Evolutionary conservation across 352 stramenopile species (phyloP), one percentile per base, ranked within the genome.

Genomic region (Plasmopara viticola): DNA sequence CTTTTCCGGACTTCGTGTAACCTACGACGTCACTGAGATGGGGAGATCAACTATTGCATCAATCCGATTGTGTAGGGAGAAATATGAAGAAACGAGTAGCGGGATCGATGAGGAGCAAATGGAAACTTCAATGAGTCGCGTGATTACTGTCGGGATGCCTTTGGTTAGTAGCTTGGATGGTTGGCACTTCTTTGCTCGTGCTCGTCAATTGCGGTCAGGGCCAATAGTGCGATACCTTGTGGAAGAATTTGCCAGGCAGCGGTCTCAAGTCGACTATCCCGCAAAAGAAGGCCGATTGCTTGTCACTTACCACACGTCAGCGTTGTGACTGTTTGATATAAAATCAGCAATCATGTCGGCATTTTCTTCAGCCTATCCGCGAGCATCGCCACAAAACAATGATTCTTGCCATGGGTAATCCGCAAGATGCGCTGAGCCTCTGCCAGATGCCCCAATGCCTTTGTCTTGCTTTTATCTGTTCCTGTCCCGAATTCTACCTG

Each of bases 361-460:
- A 31, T 25, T 9, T 56, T 41, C 37, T n/a, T 41, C 13, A 75
- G 43, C 34, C 68, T 64, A 45, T 77, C 54, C 25, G 44, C 64
- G 8, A 85, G 57, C 35, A 78, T 56, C 42, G 48, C 52, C 30
- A 82, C 62, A 6, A 88, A 72, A 15, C 61, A 50, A 43, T 86
- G 72, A 9, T 65, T 37, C 8, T 63, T 56, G 34, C 78, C 78
- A 54, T 87, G 75, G 4, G 78, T 87, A 37, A 82, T 68, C 31
- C 45, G 48, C 43, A 89, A 56, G 48, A 87, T 79, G 31, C 49
- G 51, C 13, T 60, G 48, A 0, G 78, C 75, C n/a, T 76, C 58
- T 1, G 43, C 18, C 39, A 84, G 37, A 34, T 78, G 68, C 38
- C 62, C 29, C 4, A 44, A 45, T 6, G 65, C 66, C 17, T 68